Percentiles rank a stretch among this genome's conserved stretches.
Conservation (phyloP, 805 yeast species). For the Zygotorulaspora florentina region DNA sequence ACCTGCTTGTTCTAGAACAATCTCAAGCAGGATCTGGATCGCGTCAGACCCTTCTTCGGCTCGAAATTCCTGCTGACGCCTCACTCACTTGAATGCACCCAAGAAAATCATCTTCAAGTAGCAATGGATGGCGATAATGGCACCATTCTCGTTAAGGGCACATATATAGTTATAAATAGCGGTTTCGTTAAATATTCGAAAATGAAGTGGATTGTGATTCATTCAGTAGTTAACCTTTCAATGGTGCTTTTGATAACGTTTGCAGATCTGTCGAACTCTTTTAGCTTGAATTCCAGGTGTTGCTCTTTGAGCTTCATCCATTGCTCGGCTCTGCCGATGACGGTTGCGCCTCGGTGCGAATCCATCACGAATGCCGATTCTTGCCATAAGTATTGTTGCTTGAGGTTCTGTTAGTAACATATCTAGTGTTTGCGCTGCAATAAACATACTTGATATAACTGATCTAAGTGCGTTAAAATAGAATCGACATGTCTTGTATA, state of each 20-base stretch:
- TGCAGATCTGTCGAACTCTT: conserved; percentile 25
- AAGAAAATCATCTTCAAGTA: too few relatives aligned
- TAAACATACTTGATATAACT: conserved; percentile 21
- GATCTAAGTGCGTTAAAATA: conserved; percentile 22
- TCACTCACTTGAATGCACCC: too few relatives aligned
- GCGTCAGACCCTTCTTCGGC: too few relatives aligned
- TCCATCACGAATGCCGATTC: conserved; percentile 33
- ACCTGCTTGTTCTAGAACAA: too few relatives aligned
- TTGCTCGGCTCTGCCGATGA: conserved; percentile 25
- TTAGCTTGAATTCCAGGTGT: conserved; percentile 20
- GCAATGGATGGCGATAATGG: too few relatives aligned
- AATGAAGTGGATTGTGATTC: too few relatives aligned
- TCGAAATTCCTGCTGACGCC: too few relatives aligned
- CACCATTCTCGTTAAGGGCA: too few relatives aligned
- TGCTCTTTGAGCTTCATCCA: conserved; percentile 30
- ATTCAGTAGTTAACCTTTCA: conserved; percentile 19
- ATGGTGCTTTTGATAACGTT: conserved; percentile 29
- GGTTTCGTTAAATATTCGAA: background rate
- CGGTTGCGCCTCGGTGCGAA: conserved; percentile 29
- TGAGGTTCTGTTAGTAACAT: conserved; percentile 4
- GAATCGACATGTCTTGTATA: conserved; percentile 28
- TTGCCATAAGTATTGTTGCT: conserved; percentile 33
- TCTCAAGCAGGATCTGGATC: too few relatives aligned
- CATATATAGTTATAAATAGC: too few relatives aligned
- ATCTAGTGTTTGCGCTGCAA: background rate